phyloP scores from a whole-genome alignment of 2,329 filamentous ascomycete species.

The Aspergillus arachidicola region DNA sequence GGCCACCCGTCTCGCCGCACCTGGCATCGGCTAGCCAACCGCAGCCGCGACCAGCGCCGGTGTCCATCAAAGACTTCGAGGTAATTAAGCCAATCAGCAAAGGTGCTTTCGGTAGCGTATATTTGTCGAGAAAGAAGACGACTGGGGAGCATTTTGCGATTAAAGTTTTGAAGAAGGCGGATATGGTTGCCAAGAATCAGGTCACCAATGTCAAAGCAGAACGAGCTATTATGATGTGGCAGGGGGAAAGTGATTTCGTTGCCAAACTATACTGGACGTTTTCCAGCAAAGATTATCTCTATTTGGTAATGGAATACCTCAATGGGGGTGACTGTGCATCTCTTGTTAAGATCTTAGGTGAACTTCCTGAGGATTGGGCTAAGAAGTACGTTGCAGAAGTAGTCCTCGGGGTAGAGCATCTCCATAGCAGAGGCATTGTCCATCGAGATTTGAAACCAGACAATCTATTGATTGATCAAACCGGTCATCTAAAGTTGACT shows the following conservation, averaged over 20 bases:
- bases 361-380: slow-evolving; percentile 93
- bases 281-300: slow-evolving; percentile 98
- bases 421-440: slow-evolving; percentile 92
- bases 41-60: slow-evolving; percentile 83
- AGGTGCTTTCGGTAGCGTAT: slow-evolving; percentile 96
- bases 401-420: slow-evolving; percentile 91
- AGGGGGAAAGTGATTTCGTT: slow-evolving; percentile 98
- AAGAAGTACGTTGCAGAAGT: slow-evolving; percentile 98
- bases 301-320: slow-evolving; percentile 98
- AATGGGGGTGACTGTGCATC: slow-evolving; percentile 98
- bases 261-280: slow-evolving; percentile 99
- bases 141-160: slow-evolving; percentile 98
- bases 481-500: slow-evolving; percentile 93
- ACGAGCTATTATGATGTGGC: slow-evolving; percentile 99
- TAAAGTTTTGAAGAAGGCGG: slow-evolving; percentile 98
- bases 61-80: slow-evolving; percentile 98
- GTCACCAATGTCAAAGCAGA: slow-evolving; percentile 99
- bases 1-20: slow-evolving; percentile 79
- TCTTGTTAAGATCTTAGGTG: slow-evolving; percentile 89
- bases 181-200: slow-evolving; percentile 99
- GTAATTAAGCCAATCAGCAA: slow-evolving; percentile 99
- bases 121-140: slow-evolving; percentile 96
- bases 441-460: slow-evolving; percentile 97
- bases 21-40: slow-evolving; percentile 76
- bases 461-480: slow-evolving; percentile 95